Evolutionary conservation across 2,329 filamentous ascomycete species (phyloP).

Genomic region (Beauveria asiatica): DNA sequence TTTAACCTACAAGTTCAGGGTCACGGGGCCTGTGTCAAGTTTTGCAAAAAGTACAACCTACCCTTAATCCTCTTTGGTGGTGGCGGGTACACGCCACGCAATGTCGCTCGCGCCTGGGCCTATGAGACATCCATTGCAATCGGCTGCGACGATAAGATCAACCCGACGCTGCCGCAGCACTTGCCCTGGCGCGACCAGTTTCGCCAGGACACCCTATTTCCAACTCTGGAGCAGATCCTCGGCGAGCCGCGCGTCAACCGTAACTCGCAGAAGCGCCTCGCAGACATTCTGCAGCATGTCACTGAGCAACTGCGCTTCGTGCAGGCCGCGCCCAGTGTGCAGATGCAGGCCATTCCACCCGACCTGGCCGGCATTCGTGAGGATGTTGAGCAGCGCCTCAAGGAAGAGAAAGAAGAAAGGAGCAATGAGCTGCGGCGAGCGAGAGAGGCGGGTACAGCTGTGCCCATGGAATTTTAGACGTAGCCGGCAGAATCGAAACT

Average conservation of each 20-base stretch:
- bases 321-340: constrained; percentile 75
- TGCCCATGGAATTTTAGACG: constrained; percentile 43
- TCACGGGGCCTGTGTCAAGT: constrained; percentile 84
- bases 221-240: constrained; percentile 65
- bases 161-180: constrained; percentile 65
- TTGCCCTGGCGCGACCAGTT: constrained; percentile 86
- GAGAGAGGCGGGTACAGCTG: constrained; percentile 49
- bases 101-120: constrained; percentile 93
- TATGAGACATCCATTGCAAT: constrained; percentile 92
- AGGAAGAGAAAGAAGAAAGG: constrained; percentile 54
- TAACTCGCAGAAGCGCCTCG: constrained; percentile 67
- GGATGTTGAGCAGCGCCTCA: constrained; percentile 58
- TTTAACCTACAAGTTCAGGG: constrained; percentile 97
- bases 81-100: constrained; percentile 91
- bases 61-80: constrained; percentile 89
- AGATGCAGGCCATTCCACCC: constrained; percentile 71
- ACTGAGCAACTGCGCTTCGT: constrained; percentile 83
- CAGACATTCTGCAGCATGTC: constrained; percentile 68
- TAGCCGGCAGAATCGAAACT: not conserved
- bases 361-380: constrained; percentile 62
- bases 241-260: constrained; percentile 66
- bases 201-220: constrained; percentile 78
- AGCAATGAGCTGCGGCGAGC: constrained; percentile 44
- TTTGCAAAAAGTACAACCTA: constrained; percentile 70
- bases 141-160: constrained; percentile 60